Evolutionary conservation across 768 basidiomycete genomes (phyloP).

Genomic region (Termitomyces sp.): DNA sequence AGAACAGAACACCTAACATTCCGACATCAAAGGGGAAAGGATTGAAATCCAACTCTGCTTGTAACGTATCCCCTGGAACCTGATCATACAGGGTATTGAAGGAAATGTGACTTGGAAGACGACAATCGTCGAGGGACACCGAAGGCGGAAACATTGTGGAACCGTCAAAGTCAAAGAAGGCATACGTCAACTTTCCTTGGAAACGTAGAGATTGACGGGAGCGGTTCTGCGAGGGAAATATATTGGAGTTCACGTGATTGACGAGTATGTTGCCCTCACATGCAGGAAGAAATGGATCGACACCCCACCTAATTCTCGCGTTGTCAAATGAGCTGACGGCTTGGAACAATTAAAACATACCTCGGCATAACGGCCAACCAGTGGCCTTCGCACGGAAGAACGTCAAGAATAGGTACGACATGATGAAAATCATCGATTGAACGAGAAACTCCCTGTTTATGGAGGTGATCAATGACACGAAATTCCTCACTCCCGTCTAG

Average conservation of each 20-base stretch:
- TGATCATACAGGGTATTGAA: not conserved
- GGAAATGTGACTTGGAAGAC: conserved; percentile 3
- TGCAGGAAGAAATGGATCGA: not conserved
- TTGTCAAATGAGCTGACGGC: not conserved
- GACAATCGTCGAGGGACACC: conserved; percentile 6
- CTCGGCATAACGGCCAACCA: conserved; percentile 26
- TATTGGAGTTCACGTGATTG: conserved; percentile 9
- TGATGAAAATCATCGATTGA: not conserved
- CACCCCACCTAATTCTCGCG: not conserved
- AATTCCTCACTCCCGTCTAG: not conserved
- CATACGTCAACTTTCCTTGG: not conserved
- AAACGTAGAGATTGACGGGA: conserved; percentile 1
- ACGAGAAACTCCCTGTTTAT: not conserved
- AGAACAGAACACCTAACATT: conserved; percentile 1
- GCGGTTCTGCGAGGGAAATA: too few species aligned
- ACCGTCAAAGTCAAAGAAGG: not conserved
- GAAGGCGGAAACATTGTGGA: conserved; percentile 5
- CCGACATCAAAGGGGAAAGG: conserved; percentile 22
- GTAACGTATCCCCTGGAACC: conserved; percentile 10
- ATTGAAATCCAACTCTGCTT: conserved; percentile 20
- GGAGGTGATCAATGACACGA: not conserved
- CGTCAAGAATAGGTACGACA: conserved; percentile 6
- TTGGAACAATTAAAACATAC: not conserved
- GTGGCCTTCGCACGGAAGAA: conserved; percentile 16
- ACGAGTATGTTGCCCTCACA: conserved; percentile 13